Evolutionary conservation across 1,284 basidiomycete species (phyloP).

Genomic region (Moesziomyces sp.): DNA sequence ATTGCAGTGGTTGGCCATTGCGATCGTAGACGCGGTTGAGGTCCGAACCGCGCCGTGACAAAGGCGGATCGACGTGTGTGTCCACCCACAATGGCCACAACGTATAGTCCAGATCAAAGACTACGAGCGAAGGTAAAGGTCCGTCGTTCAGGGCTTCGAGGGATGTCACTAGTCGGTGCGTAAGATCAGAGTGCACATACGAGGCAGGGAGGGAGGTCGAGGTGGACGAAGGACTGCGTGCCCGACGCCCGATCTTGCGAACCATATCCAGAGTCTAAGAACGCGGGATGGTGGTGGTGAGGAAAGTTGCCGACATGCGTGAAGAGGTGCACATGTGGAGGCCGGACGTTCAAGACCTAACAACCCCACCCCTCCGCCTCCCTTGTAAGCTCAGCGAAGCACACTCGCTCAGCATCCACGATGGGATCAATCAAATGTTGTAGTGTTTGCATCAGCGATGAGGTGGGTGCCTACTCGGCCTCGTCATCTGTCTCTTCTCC

Average conservation of each 20-base stretch:
- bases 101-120: slow-evolving; percentile 65
- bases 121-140: slow-evolving; percentile 53
- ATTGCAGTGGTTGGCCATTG: slow-evolving; percentile 41
- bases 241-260: slow-evolving; percentile 21
- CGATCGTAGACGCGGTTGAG: slow-evolving; percentile 60
- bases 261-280: slow-evolving; percentile 7
- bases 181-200: slow-evolving; percentile 1
- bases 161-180: slow-evolving; percentile 2
- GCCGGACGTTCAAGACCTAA: no score
- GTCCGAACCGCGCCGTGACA: slow-evolving; percentile 39
- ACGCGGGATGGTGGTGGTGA: no score
- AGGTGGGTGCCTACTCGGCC: slow-evolving; percentile 2
- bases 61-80: slow-evolving; percentile 58
- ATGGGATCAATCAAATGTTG: no score
- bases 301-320: neutral
- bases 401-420: no score
- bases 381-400: no score
- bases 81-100: slow-evolving; percentile 66
- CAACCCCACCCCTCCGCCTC: no score
- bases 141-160: slow-evolving; percentile 17
- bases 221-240: slow-evolving; percentile 2
- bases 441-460: no score
- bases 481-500: slow-evolving; percentile 6
- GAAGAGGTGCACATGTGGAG: no score
- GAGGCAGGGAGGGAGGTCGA: slow-evolving; percentile 1